A percentile compares a stretch with the other conserved stretches of the same genome.
Evolutionary conservation across 202 grass and related monocot genomes (phyloP).

Genomic region (Hordeum pubiflorum): DNA sequence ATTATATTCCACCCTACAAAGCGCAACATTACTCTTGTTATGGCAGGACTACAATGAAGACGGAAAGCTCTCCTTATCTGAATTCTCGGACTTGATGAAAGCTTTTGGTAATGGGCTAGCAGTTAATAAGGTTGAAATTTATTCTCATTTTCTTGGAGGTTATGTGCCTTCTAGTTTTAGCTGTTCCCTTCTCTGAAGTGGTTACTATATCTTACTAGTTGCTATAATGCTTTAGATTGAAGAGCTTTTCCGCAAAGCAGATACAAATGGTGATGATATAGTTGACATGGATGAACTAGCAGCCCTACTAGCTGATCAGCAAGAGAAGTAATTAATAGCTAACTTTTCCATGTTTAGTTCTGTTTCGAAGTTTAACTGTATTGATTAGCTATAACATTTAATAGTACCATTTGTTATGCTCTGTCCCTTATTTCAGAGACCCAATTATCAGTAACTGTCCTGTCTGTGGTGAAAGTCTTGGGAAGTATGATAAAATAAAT

Average conservation of each 20-base stretch:
- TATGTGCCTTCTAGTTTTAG: conserved; percentile 14
- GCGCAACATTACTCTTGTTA: conserved; percentile 11
- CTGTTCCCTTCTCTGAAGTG: background rate
- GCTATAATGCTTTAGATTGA: conserved; percentile 47
- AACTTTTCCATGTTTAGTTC: conserved; percentile 7
- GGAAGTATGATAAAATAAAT: conserved; percentile 83
- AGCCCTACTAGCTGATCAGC: conserved; percentile 65
- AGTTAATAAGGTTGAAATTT: conserved; percentile 51
- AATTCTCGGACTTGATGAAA: conserved; percentile 85
- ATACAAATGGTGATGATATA: conserved; percentile 83
- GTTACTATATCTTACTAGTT: conserved; percentile 24
- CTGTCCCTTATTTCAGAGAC: conserved; percentile 54
- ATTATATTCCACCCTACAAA: conserved; percentile 4
- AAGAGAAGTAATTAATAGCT: conserved; percentile 63
- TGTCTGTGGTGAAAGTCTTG: conserved; percentile 92
- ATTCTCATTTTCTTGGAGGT: conserved; percentile 11
- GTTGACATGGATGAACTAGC: conserved; percentile 96
- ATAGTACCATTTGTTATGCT: conserved; percentile 5
- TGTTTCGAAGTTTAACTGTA: conserved; percentile 21
- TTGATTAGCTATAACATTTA: background rate
- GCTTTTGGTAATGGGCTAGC: conserved; percentile 81
- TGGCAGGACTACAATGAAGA: conserved; percentile 76
- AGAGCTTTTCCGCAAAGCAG: conserved; percentile 77
- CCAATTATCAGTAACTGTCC: conserved; percentile 87
- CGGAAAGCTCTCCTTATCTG: conserved; percentile 57